These are phyloP conservation scores for Xerocomus minutiporus DNA, from an alignment of 1,284 basidiomycete genomes.

Conservation along the genomic window DNA sequence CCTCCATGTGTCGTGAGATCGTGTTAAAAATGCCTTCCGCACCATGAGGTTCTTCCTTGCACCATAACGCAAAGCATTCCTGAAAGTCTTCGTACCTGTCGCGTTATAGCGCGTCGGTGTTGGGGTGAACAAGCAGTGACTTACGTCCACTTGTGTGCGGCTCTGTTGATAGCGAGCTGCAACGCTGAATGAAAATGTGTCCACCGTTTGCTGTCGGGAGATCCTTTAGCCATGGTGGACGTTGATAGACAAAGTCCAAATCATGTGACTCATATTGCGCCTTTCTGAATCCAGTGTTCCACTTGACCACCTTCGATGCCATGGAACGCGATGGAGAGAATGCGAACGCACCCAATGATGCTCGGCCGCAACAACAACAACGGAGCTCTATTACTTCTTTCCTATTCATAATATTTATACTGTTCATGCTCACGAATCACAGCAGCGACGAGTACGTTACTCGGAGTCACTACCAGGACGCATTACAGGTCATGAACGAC, in stretches of 20 bases:
- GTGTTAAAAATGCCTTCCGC: constrained; percentile 62
- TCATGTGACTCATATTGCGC: constrained; percentile 19
- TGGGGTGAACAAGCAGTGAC: constrained; percentile 29
- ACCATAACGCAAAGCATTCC: constrained; percentile 71
- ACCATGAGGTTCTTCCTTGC: constrained; percentile 67
- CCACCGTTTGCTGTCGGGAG: constrained; percentile 62
- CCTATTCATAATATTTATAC: constrained; percentile 64
- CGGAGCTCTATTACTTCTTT: constrained; percentile 55
- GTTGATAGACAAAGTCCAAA: background rate
- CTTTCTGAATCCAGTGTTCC: background rate
- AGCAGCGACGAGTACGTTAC: constrained; percentile 59
- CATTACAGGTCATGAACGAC: constrained; percentile 51
- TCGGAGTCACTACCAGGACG: constrained; percentile 59
- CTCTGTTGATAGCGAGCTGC: constrained; percentile 67
- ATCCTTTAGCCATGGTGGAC: constrained; percentile 38
- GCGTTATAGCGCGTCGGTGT: constrained; percentile 1
- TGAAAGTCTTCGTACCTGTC: constrained; percentile 69
- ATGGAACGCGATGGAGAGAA: constrained; percentile 32
- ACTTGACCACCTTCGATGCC: constrained; percentile 7
- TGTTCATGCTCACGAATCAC: constrained; percentile 72
- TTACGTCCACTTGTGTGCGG: constrained; percentile 79
- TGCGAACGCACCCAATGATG: constrained; percentile 9
- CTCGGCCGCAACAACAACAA: constrained; percentile 18
- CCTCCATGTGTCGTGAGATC: constrained; percentile 65
- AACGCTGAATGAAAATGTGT: constrained; percentile 70